Evolutionary conservation across 2,329 filamentous ascomycete species (phyloP).

Genomic region (Fusarium concolor): DNA sequence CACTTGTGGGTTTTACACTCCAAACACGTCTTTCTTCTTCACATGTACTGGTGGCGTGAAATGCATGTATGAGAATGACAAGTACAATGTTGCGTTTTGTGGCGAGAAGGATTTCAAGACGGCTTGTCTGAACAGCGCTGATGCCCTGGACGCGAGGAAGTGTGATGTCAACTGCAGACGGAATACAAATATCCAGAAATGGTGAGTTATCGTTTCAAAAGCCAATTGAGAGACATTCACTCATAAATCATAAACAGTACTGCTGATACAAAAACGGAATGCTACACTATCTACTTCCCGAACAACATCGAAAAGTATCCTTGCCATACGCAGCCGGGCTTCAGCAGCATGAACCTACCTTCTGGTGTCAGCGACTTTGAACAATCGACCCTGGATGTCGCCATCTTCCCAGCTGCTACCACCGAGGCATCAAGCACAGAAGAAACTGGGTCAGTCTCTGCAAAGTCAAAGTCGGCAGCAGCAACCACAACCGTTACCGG

Average conservation of each 20-base stretch:
- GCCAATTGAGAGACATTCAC: background rate
- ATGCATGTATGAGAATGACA: constrained; percentile 32
- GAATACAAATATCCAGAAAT: constrained; percentile 32
- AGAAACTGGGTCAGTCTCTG: background rate
- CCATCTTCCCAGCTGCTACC: constrained; percentile 6
- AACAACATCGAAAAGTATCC: constrained; percentile 11
- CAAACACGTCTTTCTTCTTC: constrained; percentile 14
- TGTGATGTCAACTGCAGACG: constrained; percentile 28
- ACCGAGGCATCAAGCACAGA: constrained; percentile 7
- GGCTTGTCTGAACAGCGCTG: constrained; percentile 13
- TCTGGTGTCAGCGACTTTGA: background rate
- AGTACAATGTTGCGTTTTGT: constrained; percentile 34
- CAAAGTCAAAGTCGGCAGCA: background rate
- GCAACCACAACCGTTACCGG: background rate
- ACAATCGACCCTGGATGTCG: constrained; percentile 4
- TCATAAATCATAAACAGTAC: constrained; percentile 16
- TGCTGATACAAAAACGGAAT: background rate
- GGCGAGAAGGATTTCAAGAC: constrained; percentile 16
- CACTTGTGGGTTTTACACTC: constrained; percentile 19
- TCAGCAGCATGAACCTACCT: constrained; percentile 23
- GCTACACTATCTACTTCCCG: constrained; percentile 27
- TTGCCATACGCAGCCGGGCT: constrained; percentile 14
- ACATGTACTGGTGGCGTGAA: constrained; percentile 7
- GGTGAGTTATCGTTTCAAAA: background rate
- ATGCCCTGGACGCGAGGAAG: constrained; percentile 10